Percentiles rank a stretch among this genome's conserved stretches.
phyloP scores from a whole-genome alignment of 1,284 basidiomycete species.

The Tetrapyrgos nigripes region DNA sequence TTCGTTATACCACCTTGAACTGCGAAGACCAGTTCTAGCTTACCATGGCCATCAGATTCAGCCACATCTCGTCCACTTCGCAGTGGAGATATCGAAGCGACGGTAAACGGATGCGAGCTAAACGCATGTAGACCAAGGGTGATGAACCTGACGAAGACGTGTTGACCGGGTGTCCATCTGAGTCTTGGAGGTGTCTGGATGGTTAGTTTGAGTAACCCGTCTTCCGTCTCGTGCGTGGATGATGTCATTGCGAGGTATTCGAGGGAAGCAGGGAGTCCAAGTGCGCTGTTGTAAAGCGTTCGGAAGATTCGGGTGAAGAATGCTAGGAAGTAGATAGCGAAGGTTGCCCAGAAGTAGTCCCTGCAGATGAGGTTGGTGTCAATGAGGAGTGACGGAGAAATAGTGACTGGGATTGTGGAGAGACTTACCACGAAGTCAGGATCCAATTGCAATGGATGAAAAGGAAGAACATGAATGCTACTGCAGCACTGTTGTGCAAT shows the following conservation, averaged over 20 bases:
- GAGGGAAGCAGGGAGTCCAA: slow-evolving; percentile 33
- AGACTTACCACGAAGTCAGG: slow-evolving; percentile 34
- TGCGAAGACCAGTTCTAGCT: slow-evolving; percentile 30
- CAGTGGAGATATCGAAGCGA: slow-evolving; percentile 40
- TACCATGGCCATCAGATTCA: not conserved
- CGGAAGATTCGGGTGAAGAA: slow-evolving; percentile 38
- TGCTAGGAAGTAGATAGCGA: slow-evolving; percentile 38
- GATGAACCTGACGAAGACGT: slow-evolving; percentile 48
- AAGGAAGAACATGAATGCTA: slow-evolving; percentile 39
- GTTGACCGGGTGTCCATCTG: slow-evolving; percentile 47
- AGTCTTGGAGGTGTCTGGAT: slow-evolving; percentile 32
- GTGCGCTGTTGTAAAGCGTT: slow-evolving; percentile 36
- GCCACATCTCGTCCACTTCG: slow-evolving; percentile 17
- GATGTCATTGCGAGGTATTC: slow-evolving; percentile 29
- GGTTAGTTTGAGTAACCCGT: slow-evolving; percentile 34
- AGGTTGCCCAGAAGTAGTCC: slow-evolving; percentile 46
- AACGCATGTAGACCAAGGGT: slow-evolving; percentile 28
- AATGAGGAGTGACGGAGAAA: not conserved
- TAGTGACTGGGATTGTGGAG: not conserved
- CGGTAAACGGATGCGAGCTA: slow-evolving; percentile 49
- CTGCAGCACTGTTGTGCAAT: slow-evolving; percentile 26
- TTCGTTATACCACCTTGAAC: slow-evolving; percentile 38
- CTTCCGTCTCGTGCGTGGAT: too few species aligned
- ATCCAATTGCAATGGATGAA: slow-evolving; percentile 44
- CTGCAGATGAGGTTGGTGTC: slow-evolving; percentile 19